Evolutionary conservation across 2,329 filamentous ascomycete species (phyloP).

Genomic region (Aspergillus piperis): DNA sequence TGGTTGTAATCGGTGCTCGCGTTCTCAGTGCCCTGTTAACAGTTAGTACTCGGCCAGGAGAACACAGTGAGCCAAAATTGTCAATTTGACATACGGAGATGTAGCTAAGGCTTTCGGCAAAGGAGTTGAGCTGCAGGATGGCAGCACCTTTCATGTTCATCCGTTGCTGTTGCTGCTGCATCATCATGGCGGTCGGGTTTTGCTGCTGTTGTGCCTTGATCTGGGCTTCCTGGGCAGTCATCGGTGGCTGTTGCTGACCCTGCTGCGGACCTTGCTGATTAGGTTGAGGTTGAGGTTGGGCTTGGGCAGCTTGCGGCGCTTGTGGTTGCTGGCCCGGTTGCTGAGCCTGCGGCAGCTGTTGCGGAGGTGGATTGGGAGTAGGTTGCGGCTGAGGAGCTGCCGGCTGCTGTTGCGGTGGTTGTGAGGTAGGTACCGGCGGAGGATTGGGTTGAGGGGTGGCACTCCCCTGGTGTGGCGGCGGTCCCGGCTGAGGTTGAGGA

Average conservation of each 20-base stretch:
- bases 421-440: slow-evolving; percentile 33
- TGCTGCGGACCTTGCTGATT: slow-evolving; percentile 41
- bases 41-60: slow-evolving; percentile 15
- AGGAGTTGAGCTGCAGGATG: slow-evolving; percentile 56
- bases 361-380: slow-evolving; percentile 39
- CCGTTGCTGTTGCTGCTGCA: slow-evolving; percentile 36
- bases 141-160: slow-evolving; percentile 46
- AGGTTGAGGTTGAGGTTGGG: slow-evolving; percentile 37
- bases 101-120: slow-evolving; percentile 57
- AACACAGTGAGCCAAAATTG: neutral
- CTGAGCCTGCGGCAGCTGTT: slow-evolving; percentile 41
- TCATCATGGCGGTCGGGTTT: slow-evolving; percentile 39
- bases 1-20: slow-evolving; percentile 65
- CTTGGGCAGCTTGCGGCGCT: slow-evolving; percentile 33
- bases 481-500: slow-evolving; percentile 47
- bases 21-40: slow-evolving; percentile 55
- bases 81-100: slow-evolving; percentile 55
- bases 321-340: slow-evolving; percentile 32
- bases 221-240: slow-evolving; percentile 43
- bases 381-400: slow-evolving; percentile 37
- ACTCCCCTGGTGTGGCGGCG: slow-evolving; percentile 40
- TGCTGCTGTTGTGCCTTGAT: slow-evolving; percentile 41
- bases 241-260: slow-evolving; percentile 38
- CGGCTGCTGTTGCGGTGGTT: slow-evolving; percentile 39
- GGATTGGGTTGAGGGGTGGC: slow-evolving; percentile 41